Conservation (phyloP, 2,329 filamentous ascomycete species). For the Coniochaeta sp. region DNA sequence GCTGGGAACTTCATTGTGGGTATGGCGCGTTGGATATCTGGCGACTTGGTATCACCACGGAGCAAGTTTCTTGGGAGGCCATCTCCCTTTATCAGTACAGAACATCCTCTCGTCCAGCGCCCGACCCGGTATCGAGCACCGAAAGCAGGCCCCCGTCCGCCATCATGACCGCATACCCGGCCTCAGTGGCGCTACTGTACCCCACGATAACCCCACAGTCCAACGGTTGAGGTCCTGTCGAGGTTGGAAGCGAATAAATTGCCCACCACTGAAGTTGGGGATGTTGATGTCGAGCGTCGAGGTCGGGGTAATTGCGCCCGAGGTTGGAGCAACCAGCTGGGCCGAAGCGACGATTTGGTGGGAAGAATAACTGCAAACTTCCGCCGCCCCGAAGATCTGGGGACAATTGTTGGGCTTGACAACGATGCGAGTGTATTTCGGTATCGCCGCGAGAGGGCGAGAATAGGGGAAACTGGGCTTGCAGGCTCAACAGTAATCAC, state of each 20-base stretch:
- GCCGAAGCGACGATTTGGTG: background rate
- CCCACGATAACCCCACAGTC: background rate
- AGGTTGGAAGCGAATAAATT: background rate
- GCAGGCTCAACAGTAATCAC: background rate
- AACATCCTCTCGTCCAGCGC: background rate
- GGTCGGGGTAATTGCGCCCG: background rate
- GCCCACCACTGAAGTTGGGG: constrained; percentile 1
- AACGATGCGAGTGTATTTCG: too few relatives aligned
- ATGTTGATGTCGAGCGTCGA: background rate
- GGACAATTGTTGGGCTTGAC: too few relatives aligned
- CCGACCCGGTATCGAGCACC: background rate
- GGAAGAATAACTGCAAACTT: background rate
- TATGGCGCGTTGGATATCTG: background rate
- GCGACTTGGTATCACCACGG: background rate
- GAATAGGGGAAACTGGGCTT: too few relatives aligned
- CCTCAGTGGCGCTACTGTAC: background rate
- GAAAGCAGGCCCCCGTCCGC: background rate
- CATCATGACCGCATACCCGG: background rate
- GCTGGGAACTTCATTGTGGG: background rate
- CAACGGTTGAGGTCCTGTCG: background rate
- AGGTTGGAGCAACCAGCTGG: background rate
- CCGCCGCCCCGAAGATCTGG: background rate
- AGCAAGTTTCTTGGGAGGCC: background rate
- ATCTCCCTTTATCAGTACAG: background rate
- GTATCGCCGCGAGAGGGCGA: too few relatives aligned